A percentile compares a stretch with the other conserved stretches of the same genome.
phyloP scores from a whole-genome alignment of 2,329 filamentous ascomycete species.

The Waltergamsia citrina region DNA sequence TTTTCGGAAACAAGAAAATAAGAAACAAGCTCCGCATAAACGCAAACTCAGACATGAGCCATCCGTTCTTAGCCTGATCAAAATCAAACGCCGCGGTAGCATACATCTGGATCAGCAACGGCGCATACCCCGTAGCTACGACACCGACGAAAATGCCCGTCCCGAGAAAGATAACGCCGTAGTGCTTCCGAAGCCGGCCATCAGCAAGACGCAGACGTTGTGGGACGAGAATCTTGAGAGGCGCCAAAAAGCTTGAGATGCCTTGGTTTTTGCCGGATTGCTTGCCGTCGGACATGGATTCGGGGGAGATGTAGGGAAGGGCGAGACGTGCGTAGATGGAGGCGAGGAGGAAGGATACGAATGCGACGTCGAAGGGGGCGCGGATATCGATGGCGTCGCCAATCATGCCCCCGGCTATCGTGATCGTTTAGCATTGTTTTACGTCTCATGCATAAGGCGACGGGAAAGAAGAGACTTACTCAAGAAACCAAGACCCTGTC shows the following conservation, averaged over 20 bases:
- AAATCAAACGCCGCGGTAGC: slow-evolving; percentile 46
- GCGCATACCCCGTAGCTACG: slow-evolving; percentile 58
- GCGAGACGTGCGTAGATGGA: slow-evolving; percentile 29
- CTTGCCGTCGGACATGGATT: slow-evolving; percentile 21
- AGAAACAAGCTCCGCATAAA: slow-evolving; percentile 45
- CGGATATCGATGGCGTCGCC: slow-evolving; percentile 54
- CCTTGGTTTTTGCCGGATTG: slow-evolving; percentile 20
- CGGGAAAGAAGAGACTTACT: slow-evolving; percentile 16
- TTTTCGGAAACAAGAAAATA: slow-evolving; percentile 41
- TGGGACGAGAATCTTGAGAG: slow-evolving; percentile 51
- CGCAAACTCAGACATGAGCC: slow-evolving; percentile 45
- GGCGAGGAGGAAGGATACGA: slow-evolving; percentile 41
- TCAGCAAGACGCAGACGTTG: slow-evolving; percentile 40
- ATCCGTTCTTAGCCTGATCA: slow-evolving; percentile 44
- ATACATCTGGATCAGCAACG: slow-evolving; percentile 51
- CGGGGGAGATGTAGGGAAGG: slow-evolving; percentile 41
- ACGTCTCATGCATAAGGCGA: not conserved
- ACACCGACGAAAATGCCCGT: slow-evolving; percentile 59
- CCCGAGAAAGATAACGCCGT: slow-evolving; percentile 55
- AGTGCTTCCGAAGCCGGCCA: slow-evolving; percentile 43
- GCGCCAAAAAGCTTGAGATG: slow-evolving; percentile 49
- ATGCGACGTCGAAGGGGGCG: slow-evolving; percentile 55
- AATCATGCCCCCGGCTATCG: slow-evolving; percentile 53
- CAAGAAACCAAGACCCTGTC: slow-evolving; percentile 53
- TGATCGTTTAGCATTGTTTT: not conserved